A percentile compares a stretch with the other conserved stretches of the same genome.
phyloP scores from a whole-genome alignment of 352 stramenopile genomes.

The Globisporangium spiculum region DNA sequence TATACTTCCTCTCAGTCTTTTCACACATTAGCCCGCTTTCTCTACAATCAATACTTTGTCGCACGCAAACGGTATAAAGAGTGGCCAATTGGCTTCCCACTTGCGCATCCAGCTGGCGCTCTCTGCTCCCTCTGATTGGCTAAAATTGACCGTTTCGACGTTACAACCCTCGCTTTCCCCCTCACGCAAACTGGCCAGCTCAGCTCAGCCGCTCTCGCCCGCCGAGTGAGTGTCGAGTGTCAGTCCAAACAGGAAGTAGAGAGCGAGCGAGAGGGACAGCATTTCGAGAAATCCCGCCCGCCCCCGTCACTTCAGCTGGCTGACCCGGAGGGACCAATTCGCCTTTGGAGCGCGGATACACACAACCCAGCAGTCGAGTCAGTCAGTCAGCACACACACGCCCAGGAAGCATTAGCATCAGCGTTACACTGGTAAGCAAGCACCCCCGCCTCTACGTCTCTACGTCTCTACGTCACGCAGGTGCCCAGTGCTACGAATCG shows the following conservation, averaged over 20 bases:
- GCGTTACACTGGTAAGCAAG: background rate
- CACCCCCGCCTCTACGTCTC: background rate
- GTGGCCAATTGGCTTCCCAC: background rate
- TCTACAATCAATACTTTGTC: background rate
- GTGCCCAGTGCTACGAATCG: no score
- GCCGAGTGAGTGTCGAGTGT: no score
- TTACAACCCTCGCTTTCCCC: background rate
- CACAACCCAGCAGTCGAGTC: background rate
- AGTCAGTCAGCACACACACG: background rate
- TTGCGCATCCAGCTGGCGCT: background rate
- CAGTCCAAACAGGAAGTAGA: background rate
- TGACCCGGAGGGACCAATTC: background rate
- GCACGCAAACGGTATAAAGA: background rate
- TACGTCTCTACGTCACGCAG: no score
- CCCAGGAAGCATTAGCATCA: background rate
- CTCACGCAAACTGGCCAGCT: background rate
- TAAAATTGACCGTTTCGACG: background rate
- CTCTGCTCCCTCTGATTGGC: background rate
- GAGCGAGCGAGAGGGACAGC: background rate
- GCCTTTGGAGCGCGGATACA: background rate
- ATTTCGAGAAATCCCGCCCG: constrained; percentile 10
- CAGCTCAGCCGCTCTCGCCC: no score
- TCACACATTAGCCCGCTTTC: background rate
- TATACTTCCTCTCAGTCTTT: background rate
- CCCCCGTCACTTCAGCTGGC: background rate